These are phyloP conservation scores for Gaultheria prostrata DNA, from an alignment of 148 eudicot genomes.

Conservation along the genomic window DNA sequence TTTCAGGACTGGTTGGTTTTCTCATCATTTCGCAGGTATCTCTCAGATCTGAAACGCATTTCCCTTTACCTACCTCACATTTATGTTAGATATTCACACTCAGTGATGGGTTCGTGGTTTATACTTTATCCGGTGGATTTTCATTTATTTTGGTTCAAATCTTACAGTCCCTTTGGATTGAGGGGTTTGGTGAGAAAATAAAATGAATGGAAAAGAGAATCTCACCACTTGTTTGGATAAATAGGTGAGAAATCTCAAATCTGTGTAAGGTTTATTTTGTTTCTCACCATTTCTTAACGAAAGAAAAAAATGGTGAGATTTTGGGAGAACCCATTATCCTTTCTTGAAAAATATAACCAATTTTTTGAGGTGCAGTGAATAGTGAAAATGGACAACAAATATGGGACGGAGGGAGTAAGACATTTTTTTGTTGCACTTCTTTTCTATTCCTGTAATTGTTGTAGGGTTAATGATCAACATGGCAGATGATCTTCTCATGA, in stretches of 20 bases:
- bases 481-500: neutral
- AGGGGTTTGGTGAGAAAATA: too few species aligned
- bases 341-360: too few species aligned
- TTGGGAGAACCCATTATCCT: too few species aligned
- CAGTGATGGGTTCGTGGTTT: neutral
- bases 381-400: too few species aligned
- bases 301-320: too few species aligned
- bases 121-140: neutral
- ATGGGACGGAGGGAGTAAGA: too few species aligned
- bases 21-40: constrained; percentile 18
- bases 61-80: neutral
- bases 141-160: neutral
- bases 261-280: too few species aligned
- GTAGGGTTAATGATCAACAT: neutral
- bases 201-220: too few species aligned
- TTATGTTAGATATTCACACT: neutral
- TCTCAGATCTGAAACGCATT: constrained; percentile 41
- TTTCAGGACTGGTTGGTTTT: constrained; percentile 20
- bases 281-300: too few species aligned
- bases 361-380: too few species aligned
- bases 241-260: too few species aligned
- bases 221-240: too few species aligned
- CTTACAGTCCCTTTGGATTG: neutral
- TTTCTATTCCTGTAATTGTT: neutral
- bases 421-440: constrained; percentile 1